These are phyloP conservation scores for Erythrophleum fordii DNA, from an alignment of 306 rosid species.

Conservation along the genomic window DNA sequence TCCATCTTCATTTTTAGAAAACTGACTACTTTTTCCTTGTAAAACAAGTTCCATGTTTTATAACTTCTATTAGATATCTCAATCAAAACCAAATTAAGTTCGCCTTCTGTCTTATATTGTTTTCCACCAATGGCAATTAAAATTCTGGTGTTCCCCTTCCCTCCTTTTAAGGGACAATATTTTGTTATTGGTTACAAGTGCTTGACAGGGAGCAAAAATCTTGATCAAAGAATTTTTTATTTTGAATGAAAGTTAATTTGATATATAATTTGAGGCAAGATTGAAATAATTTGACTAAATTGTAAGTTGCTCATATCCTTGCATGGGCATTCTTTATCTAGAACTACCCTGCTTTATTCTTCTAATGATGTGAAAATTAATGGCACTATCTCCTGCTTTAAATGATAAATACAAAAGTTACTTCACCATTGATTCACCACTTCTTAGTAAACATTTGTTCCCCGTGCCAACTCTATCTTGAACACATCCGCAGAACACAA, in stretches of 20 bases:
- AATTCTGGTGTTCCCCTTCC: neutral
- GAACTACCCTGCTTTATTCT: slow-evolving; percentile 20
- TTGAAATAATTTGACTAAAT: slow-evolving; percentile 25
- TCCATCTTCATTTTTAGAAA: neutral
- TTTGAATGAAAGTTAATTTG: neutral
- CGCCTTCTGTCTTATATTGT: neutral
- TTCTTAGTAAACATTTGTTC: slow-evolving; percentile 19
- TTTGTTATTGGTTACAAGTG: slow-evolving; percentile 15
- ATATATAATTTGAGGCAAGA: slow-evolving; percentile 21
- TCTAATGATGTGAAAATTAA: neutral
- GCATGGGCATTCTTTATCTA: slow-evolving; percentile 11
- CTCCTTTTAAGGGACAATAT: neutral
- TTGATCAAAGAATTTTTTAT: neutral
- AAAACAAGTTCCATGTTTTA: neutral
- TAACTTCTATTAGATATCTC: neutral
- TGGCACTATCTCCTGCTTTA: neutral
- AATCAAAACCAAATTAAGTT: neutral
- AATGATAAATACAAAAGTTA: neutral
- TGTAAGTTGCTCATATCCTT: neutral
- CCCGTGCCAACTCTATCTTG: slow-evolving; percentile 22
- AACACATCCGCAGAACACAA: neutral
- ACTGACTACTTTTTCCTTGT: neutral
- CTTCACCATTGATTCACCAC: neutral
- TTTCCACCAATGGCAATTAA: neutral
- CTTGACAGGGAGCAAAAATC: neutral